Percentiles rank a stretch among this genome's conserved stretches.
Evolutionary conservation across 2,329 filamentous ascomycete species (phyloP).

Genomic region (Corinectria fuckeliana): DNA sequence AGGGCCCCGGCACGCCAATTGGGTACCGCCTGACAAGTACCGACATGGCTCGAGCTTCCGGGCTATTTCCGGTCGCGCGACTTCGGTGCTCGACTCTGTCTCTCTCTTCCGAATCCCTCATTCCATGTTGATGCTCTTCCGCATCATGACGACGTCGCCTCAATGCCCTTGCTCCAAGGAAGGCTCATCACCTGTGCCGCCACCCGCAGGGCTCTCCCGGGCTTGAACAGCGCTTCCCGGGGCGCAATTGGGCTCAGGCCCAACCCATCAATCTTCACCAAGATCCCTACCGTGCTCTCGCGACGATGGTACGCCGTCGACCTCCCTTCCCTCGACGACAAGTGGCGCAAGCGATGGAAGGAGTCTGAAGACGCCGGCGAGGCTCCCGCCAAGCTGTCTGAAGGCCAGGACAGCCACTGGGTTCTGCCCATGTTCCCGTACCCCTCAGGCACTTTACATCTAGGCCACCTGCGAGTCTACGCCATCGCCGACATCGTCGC

Average conservation of each 20-base stretch:
- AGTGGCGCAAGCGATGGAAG: constrained; percentile 60
- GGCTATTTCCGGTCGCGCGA: constrained; percentile 13
- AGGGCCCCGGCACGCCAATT: constrained; percentile 19
- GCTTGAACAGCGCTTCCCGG: constrained; percentile 17
- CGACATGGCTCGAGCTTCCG: constrained; percentile 33
- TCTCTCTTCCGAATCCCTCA: constrained; percentile 5
- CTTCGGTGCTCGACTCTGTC: neutral
- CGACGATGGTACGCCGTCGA: constrained; percentile 53
- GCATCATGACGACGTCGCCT: constrained; percentile 36
- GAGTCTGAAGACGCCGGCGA: constrained; percentile 11
- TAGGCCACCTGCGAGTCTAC: constrained; percentile 88
- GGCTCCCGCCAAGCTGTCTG: constrained; percentile 21
- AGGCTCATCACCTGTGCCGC: constrained; percentile 37
- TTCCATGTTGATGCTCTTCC: constrained; percentile 18
- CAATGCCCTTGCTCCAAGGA: constrained; percentile 41
- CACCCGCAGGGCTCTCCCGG: constrained; percentile 25
- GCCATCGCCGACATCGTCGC: constrained; percentile 88
- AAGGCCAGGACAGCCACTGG: constrained; percentile 59
- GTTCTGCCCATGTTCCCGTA: constrained; percentile 94
- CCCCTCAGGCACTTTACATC: constrained; percentile 83
- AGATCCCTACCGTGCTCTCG: constrained; percentile 13
- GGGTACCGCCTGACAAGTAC: constrained; percentile 27
- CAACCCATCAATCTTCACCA: constrained; percentile 18
- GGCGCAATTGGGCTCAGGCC: constrained; percentile 21
- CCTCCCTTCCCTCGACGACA: constrained; percentile 52